Evolutionary conservation across 106 monocot species (phyloP).

Genomic region (Allium fistulosum): DNA sequence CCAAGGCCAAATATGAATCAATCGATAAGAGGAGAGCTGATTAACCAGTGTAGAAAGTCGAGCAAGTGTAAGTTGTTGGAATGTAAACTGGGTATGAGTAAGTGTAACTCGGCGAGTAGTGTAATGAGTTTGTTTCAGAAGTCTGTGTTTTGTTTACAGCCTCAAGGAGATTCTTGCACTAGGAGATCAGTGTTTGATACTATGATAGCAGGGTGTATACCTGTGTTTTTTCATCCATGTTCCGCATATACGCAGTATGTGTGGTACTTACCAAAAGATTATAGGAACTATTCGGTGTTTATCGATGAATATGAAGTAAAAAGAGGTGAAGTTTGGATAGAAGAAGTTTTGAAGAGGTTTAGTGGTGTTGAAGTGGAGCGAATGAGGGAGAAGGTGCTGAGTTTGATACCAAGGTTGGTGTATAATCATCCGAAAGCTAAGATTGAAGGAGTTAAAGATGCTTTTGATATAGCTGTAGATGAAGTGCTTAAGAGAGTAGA

Average conservation of each 20-base stretch:
- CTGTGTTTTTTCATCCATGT: slow-evolving; percentile 77
- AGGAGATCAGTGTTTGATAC: slow-evolving; percentile 88
- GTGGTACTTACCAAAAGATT: slow-evolving; percentile 31
- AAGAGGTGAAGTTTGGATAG: slow-evolving; percentile 40
- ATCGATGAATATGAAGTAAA: slow-evolving; percentile 49
- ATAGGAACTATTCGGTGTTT: slow-evolving; percentile 72
- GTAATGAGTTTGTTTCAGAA: slow-evolving; percentile 52
- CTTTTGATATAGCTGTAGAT: slow-evolving; percentile 66
- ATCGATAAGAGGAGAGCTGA: slow-evolving; percentile 51
- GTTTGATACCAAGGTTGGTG: slow-evolving; percentile 59
- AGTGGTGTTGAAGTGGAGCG: slow-evolving; percentile 43
- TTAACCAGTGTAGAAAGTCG: slow-evolving; percentile 34
- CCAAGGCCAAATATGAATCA: slow-evolving; percentile 31
- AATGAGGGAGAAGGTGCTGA: slow-evolving; percentile 80
- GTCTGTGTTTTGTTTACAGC: slow-evolving; percentile 80
- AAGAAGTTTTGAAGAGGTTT: slow-evolving; percentile 39
- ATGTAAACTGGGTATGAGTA: slow-evolving; percentile 43
- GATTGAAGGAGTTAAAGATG: slow-evolving; percentile 43
- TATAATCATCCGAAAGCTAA: slow-evolving; percentile 35
- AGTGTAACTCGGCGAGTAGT: slow-evolving; percentile 48
- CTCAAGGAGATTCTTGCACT: slow-evolving; percentile 83
- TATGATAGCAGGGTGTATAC: slow-evolving; percentile 91
- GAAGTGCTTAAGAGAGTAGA: slow-evolving; percentile 55
- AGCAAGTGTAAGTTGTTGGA: slow-evolving; percentile 44
- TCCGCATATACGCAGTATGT: slow-evolving; percentile 69